Evolutionary conservation across 768 basidiomycete genomes (phyloP), one percentile per base, ranked within the genome.

Genomic region (Boletus eberwhitei): DNA sequence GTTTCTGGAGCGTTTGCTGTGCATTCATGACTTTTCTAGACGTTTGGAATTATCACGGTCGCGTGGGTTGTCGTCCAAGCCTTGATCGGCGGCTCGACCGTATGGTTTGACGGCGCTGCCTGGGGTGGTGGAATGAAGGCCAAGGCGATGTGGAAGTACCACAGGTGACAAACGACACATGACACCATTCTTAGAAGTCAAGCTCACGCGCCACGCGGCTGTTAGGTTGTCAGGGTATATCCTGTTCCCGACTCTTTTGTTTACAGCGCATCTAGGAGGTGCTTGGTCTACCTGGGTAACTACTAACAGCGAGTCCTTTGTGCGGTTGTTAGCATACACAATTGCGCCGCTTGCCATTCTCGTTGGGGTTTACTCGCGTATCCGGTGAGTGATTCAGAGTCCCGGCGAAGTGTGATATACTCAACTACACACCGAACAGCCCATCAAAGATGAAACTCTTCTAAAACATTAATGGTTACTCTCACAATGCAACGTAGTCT

Each of bases 131-230:
- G 81, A 14, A 68, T 75, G 41, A 85, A 81, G 65, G 88, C 90
- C 14, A 93, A 89, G 67, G 67, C 73, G 2, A 54, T 92, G 19
- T 93, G 90, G 87, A 93, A 92, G 66, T 93, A 90, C 59, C 91
- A 94, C 63, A 74, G 91, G 86, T 84, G 56, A 55, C 5, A 24
- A 39, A 69, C 22, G 4, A 43, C 31, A 29, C 24, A n/a, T 26
- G 19, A 21, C 40, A n/a, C 54, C 39, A 26, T 46, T 46, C 38
- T n/a, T n/a, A n/a, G n/a, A n/a, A 29, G 50, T 45, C 22, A n/a
- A 41, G 16, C 48, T 48, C 32, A 54, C 35, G 31, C 50, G 39
- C 57, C 40, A 35, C 8, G 44, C 32, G 36, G 50, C 32, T 47
- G 49, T 43, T 59, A 87, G 88, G 58, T 57, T 87, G 17, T 90